These are phyloP conservation scores for Pythium rishiriense DNA, from an alignment of 352 stramenopile species.

Conservation along the genomic window DNA sequence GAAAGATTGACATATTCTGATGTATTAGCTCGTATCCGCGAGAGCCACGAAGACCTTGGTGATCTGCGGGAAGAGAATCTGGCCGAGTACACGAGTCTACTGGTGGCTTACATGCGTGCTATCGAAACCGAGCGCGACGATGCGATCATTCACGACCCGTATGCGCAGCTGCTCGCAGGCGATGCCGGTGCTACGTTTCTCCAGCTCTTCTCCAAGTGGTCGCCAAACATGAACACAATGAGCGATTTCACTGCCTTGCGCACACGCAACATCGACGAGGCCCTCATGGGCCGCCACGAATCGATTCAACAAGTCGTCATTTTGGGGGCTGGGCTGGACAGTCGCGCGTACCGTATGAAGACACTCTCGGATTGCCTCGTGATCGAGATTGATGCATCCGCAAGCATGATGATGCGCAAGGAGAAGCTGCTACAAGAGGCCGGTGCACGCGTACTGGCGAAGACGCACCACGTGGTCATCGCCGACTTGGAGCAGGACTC, in stretches of 20 bases:
- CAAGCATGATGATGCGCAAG: constrained; percentile 50
- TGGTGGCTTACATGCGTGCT: constrained; percentile 42
- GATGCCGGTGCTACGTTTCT: constrained; percentile 25
- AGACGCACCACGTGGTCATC: constrained; percentile 43
- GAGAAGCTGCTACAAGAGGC: constrained; percentile 32
- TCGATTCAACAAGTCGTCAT: constrained; percentile 57
- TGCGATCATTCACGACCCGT: constrained; percentile 42
- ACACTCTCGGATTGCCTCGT: constrained; percentile 41
- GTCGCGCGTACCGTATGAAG: constrained; percentile 48
- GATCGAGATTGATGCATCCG: constrained; percentile 49
- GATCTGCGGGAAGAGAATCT: constrained; percentile 24
- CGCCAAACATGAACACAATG: not conserved
- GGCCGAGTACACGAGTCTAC: constrained; percentile 43
- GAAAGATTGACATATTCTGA: not conserved
- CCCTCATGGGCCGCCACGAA: constrained; percentile 34
- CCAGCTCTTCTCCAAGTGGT: constrained; percentile 27
- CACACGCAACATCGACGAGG: constrained; percentile 53
- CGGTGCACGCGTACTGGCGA: constrained; percentile 32
- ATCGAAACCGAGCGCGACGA: constrained; percentile 38
- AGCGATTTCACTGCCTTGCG: constrained; percentile 40
- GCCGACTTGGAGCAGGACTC: constrained; percentile 52
- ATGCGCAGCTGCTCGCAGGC: constrained; percentile 44
- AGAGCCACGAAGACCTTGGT: constrained; percentile 19
- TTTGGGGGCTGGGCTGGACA: constrained; percentile 50
- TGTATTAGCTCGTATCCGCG: constrained; percentile 9